Percentiles rank a stretch among this genome's conserved stretches.
Conservation (phyloP, 306 rosid species). For the Cicer arietinum region DNA sequence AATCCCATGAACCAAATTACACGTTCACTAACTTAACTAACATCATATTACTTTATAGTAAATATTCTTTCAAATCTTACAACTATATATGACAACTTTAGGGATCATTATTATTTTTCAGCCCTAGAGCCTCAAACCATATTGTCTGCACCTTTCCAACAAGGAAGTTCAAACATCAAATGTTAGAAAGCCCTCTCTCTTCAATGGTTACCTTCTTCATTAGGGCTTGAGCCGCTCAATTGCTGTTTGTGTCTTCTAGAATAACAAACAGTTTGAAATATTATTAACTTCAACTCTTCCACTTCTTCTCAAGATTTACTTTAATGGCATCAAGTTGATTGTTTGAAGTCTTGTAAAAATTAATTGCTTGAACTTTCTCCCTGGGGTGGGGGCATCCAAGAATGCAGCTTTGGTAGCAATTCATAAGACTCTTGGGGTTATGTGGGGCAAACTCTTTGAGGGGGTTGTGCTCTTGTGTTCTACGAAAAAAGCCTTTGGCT, state of each 20-base stretch:
- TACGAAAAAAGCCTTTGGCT: neutral
- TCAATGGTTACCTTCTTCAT: conserved; percentile 14
- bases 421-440: neutral
- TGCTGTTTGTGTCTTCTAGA: conserved; percentile 21
- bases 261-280: conserved; percentile 17
- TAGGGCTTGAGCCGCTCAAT: conserved; percentile 29
- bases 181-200: neutral
- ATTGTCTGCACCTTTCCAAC: conserved; percentile 4
- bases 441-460: neutral
- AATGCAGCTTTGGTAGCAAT: neutral
- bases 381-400: neutral
- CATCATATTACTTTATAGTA: conserved; percentile 20
- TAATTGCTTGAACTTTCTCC: neutral
- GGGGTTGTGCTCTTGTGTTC: neutral
- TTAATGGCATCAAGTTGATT: neutral
- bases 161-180: neutral
- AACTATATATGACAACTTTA: too few species aligned
- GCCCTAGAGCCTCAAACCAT: neutral
- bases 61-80: conserved; percentile 16
- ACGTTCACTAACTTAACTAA: neutral
- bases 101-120: neutral
- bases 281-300: conserved; percentile 9
- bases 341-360: conserved; percentile 1
- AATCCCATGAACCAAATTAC: neutral
- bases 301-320: conserved; percentile 8